Conservation (phyloP, 202 grass and related monocot genomes). For the Panicum hallii region DNA sequence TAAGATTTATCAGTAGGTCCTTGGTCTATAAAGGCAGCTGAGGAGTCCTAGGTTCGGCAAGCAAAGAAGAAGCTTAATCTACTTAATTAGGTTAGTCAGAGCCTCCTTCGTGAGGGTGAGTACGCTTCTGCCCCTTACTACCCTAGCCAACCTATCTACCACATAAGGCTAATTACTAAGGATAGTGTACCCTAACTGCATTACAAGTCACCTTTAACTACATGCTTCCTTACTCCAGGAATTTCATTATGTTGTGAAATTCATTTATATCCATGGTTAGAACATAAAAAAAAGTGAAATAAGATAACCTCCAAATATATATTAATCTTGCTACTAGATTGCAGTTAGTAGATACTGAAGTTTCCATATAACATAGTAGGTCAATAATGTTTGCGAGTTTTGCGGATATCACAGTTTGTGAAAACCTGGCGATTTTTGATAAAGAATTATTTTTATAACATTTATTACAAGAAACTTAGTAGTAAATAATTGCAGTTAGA, state of each 20-base stretch:
- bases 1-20: not conserved
- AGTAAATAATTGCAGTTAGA: conserved; percentile 17
- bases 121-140: not conserved
- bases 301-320: conserved; percentile 8
- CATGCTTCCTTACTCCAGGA: not conserved
- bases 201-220: not conserved
- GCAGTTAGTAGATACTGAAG: not conserved
- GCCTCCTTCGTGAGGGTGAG: not conserved
- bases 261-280: conserved; percentile 7
- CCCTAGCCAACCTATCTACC: not conserved
- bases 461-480: too few species aligned
- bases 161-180: not conserved
- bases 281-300: not conserved
- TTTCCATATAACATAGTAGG: not conserved
- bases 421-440: not conserved
- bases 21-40: not conserved
- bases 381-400: not conserved
- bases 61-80: not conserved
- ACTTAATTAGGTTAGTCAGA: not conserved
- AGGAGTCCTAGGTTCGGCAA: not conserved
- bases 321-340: not conserved
- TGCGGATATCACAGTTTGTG: not conserved
- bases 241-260: conserved; percentile 24
- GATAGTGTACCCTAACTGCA: not conserved
- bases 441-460: not conserved